Conservation (phyloP, 768 basidiomycete genomes). For the Mrakia blollopis region DNA sequence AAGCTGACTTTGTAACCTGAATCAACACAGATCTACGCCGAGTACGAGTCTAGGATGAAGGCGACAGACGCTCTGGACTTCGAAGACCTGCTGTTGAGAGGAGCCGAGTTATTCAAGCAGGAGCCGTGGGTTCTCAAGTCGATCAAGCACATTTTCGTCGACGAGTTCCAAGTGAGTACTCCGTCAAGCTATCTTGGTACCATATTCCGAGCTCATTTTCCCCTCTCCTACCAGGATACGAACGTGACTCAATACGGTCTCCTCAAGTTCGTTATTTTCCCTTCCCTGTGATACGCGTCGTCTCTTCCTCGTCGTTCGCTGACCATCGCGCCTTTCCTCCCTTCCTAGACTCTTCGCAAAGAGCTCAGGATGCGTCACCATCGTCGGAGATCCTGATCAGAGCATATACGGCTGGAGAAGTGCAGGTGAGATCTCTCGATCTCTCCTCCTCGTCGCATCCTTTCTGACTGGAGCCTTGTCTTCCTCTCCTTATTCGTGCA, state of each 20-base stretch:
- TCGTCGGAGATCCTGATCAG: constrained; percentile 89
- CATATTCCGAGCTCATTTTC: background rate
- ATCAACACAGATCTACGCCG: constrained; percentile 51
- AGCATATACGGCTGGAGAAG: constrained; percentile 88
- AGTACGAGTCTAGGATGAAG: constrained; percentile 61
- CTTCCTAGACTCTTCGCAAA: background rate
- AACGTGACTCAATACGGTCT: constrained; percentile 76
- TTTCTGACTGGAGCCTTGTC: constrained; percentile 37
- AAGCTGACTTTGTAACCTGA: background rate
- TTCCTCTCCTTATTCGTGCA: background rate
- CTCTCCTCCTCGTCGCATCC: background rate
- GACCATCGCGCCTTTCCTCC: constrained; percentile 47
- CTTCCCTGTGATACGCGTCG: background rate
- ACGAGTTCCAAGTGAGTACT: constrained; percentile 65
- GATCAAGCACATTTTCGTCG: constrained; percentile 56
- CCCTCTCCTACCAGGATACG: constrained; percentile 56
- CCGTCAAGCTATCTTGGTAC: background rate
- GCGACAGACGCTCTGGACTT: constrained; percentile 74
- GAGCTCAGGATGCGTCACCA: constrained; percentile 49
- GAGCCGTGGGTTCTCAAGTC: constrained; percentile 57
- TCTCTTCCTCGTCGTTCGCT: background rate
- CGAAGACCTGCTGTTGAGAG: constrained; percentile 62
- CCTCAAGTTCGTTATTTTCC: constrained; percentile 53
- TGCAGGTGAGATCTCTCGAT: constrained; percentile 44
- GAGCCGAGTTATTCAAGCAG: constrained; percentile 47